Evolutionary conservation across 352 stramenopile species (phyloP).

Genomic region (Blastocystis sp.): DNA sequence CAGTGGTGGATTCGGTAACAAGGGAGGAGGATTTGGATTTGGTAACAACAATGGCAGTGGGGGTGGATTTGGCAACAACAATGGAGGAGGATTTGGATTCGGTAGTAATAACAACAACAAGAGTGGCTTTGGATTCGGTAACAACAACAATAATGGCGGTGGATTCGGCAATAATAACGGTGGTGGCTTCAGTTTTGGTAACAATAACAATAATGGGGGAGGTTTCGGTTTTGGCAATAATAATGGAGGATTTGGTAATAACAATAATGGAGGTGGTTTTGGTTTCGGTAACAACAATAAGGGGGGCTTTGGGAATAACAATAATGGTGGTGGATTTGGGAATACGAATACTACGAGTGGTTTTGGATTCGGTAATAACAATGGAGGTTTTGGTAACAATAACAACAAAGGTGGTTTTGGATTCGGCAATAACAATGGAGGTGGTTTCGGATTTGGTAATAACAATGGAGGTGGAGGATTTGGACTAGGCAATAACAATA

Average conservation of each 20-base stretch:
- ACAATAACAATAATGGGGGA: neutral
- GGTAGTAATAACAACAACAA: neutral
- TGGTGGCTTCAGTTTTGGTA: neutral
- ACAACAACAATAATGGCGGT: neutral
- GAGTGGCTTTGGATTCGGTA: neutral
- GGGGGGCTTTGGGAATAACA: conserved; percentile 4
- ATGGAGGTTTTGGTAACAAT: neutral
- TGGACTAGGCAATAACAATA: neutral
- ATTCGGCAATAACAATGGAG: neutral
- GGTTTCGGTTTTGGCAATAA: neutral
- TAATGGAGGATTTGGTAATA: neutral
- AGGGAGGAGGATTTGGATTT: conserved; percentile 4
- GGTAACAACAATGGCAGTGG: neutral
- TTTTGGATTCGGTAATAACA: neutral
- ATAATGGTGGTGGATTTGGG: neutral
- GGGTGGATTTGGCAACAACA: neutral
- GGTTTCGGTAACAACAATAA: neutral
- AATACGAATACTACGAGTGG: neutral
- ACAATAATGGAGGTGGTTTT: neutral
- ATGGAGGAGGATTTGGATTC: conserved; percentile 13
- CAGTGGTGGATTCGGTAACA: neutral
- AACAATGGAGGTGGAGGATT: conserved; percentile 25
- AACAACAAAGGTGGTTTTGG: neutral
- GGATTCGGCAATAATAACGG: neutral
- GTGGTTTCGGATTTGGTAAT: conserved; percentile 44